Evolutionary conservation across 148 eudicot species (phyloP), one percentile per base, ranked within the genome.

Genomic region (Arbutus unedo): DNA sequence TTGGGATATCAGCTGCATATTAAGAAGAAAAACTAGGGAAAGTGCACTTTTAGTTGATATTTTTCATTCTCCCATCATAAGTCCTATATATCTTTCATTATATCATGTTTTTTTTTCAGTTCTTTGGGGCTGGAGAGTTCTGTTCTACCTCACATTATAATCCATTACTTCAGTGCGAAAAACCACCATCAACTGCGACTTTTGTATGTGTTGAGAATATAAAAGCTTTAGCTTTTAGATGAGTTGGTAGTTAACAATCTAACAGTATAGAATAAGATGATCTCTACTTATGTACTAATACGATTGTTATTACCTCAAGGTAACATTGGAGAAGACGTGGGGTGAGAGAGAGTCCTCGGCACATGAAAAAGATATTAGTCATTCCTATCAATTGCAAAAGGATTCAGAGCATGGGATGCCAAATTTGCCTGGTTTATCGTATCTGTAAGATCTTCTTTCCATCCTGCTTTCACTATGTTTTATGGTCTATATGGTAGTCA

Each of bases 361-460:
- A 50, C 51, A 83, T 76, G 87, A 83, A 78, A 88, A 87, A 55
- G 74, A 21, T 73, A 79, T 80, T 66, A 83, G 76, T 51, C 81
- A 86, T 84, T 83, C 90, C 68, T 87, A 85, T 83, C 82, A 83
- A 70, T 85, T 80, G 82, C 87, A 83, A 7, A 82, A 87, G 79
- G 91, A 91, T 57, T 86, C 86, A 79, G 89, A 88, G 74, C 79
- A 79, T 82, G 93, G 87, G 89, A 86, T 91, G 81, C 90, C 82
- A 68, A 84, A 84, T 70, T 90, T 86, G 91, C 91, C 94, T 50
- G 88, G 84, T 72, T 88, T 89, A 77, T 88, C 92, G 85, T 89
- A 87, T 82, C 77, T 87, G 99, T 96, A 96, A 91, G 97, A 89
- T 76, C 76, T 79, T 25, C 71, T 82, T 73, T 15, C 71, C 19